Conservation (phyloP, 164 flowering plant species). For the Annona squamosa region DNA sequence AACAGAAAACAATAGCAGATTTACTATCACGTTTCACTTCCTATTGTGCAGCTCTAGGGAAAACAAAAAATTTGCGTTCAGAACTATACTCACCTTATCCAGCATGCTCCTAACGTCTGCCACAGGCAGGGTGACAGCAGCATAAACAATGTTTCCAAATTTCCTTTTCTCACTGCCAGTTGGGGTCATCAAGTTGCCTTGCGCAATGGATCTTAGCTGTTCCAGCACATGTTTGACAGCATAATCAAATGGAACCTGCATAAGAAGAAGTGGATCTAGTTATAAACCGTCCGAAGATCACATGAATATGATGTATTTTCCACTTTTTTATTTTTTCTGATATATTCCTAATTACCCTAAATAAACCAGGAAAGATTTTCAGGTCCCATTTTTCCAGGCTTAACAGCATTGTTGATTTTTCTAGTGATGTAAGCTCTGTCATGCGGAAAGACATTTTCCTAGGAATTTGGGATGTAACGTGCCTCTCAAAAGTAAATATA, state of each 20-base stretch:
- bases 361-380: no score
- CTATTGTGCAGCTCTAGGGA: not conserved
- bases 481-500: no score
- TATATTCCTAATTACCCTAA: no score
- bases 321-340: no score
- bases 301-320: no score
- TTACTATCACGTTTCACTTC: not conserved
- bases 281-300: no score
- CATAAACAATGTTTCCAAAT: conserved; percentile 66
- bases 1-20: not conserved
- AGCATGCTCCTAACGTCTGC: conserved; percentile 45
- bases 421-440: not conserved
- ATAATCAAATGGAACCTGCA: conserved; percentile 82
- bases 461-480: no score
- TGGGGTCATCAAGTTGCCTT: conserved; percentile 55
- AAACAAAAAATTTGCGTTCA: not conserved
- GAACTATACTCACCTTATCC: conserved; percentile 28
- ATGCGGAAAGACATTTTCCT: not conserved
- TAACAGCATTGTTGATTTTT: not conserved
- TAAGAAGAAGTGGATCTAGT: not conserved
- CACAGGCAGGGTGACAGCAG: conserved; percentile 74
- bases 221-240: conserved; percentile 62
- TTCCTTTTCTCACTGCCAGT: conserved; percentile 51
- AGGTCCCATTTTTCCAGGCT: no score
- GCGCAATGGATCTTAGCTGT: conserved; percentile 55